phyloP scores from a whole-genome alignment of 2,329 filamentous ascomycete genomes.

The Trichoderma afroharzianum region DNA sequence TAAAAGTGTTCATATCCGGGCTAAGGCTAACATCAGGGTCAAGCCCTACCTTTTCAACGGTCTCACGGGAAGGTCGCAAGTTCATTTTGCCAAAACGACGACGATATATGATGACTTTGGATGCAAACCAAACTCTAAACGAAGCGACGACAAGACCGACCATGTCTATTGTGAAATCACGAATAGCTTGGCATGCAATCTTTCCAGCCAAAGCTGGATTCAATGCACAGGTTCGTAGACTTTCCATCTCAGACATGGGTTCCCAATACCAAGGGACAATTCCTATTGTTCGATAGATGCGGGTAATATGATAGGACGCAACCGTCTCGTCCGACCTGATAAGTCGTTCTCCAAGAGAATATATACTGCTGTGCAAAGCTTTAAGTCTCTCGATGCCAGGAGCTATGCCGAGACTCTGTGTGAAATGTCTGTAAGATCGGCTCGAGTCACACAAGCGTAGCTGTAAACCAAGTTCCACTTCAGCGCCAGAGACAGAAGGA shows the following conservation, averaged over 20 bases:
- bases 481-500: background rate
- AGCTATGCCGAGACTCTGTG: background rate
- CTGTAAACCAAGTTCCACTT: background rate
- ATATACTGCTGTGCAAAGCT: background rate
- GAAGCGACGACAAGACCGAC: constrained; percentile 18
- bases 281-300: constrained; percentile 24
- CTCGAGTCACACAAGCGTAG: constrained; percentile 25
- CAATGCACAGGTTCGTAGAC: constrained; percentile 20
- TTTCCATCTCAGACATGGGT: constrained; percentile 20
- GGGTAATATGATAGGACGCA: constrained; percentile 20
- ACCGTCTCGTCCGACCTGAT: constrained; percentile 16
- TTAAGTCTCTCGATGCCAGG: constrained; percentile 11
- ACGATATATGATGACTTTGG: constrained; percentile 10
- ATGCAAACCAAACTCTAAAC: constrained; percentile 1
- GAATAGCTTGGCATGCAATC: constrained; percentile 13
- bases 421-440: constrained; percentile 18
- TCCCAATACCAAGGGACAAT: constrained; percentile 27
- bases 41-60: constrained; percentile 17
- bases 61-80: background rate
- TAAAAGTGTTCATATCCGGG: constrained; percentile 18
- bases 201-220: constrained; percentile 18
- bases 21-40: constrained; percentile 11
- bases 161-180: constrained; percentile 20
- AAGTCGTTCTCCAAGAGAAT: constrained; percentile 17
- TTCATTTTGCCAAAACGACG: constrained; percentile 16